A percentile compares a stretch with the other conserved stretches of the same genome.
Evolutionary conservation across 2,329 filamentous ascomycete genomes (phyloP).

Genomic region (Talaromyces marneffei): DNA sequence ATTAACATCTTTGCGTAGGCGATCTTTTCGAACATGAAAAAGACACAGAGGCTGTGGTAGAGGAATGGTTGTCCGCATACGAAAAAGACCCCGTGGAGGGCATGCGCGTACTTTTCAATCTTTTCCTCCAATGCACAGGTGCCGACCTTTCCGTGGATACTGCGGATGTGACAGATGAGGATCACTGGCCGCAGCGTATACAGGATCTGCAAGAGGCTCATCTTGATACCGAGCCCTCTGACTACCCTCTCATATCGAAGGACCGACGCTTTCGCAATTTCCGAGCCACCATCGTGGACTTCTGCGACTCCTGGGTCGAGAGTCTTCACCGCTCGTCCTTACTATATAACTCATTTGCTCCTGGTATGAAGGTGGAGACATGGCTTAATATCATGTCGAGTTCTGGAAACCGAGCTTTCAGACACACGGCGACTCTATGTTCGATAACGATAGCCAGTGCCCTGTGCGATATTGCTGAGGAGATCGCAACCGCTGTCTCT

Average conservation of each 20-base stretch:
- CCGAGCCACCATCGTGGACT: conserved; percentile 67
- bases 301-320: conserved; percentile 70
- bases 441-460: conserved; percentile 73
- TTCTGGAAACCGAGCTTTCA: conserved; percentile 77
- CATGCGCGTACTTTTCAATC: conserved; percentile 56
- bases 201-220: conserved; percentile 83
- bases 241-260: conserved; percentile 86
- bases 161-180: conserved; percentile 82
- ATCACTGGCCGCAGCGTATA: conserved; percentile 73
- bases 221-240: conserved; percentile 73
- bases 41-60: conserved; percentile 51
- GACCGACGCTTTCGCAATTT: conserved; percentile 71
- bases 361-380: conserved; percentile 82
- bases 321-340: conserved; percentile 75
- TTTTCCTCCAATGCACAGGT: conserved; percentile 64
- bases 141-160: conserved; percentile 72
- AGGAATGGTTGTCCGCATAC: conserved; percentile 54
- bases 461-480: conserved; percentile 66
- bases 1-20: conserved; percentile 36
- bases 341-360: conserved; percentile 66
- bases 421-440: conserved; percentile 86
- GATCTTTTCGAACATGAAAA: conserved; percentile 55
- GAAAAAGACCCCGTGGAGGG: conserved; percentile 50
- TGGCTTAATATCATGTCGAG: conserved; percentile 93
- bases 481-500: conserved; percentile 65